Base-by-base conservation (phyloP, 257 asterid species). In the Gardenia jasminoides region DNA sequence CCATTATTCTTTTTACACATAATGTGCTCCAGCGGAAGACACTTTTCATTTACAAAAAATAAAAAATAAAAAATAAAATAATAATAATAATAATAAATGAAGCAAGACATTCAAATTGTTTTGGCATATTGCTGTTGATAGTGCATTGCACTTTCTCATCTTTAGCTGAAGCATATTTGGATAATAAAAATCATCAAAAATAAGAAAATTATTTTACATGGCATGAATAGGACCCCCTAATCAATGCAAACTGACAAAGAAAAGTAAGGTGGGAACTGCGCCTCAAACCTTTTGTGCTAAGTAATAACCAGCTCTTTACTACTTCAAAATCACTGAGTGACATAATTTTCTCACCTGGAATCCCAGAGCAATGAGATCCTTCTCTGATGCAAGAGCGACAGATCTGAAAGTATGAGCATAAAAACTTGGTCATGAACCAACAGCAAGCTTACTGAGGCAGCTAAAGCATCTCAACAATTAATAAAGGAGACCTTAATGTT, bases 351-450 rank as follows among this genome's bases (percentile, higher is more conserved):
- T 82, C 88, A 95, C 99, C 98, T 95, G 99, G 89, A 95, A 95
- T 75, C 99, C 99, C 82, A 95, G 94, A 73, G 97, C 84, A 67
- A 93, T 80, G 77, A 93, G 92, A 85, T 95, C 99, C 88, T 93
- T 95, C 88, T 95, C 99, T 76, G 93, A 83, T 79, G 94, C 91
- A 78, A 84, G 81, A 78, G 99, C 97, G 44, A 95, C 93, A 82
- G 96, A 91, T 91, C 99, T 95, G 87, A 85, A 83, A 82, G 76
- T n/a, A 80, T 65, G 80, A 86, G 31, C 69, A 56, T 24, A 44
- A 30, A 28, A n/a, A 66, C 43, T n/a, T 43, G 52, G 47, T 50
- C 3, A 44, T 64, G 30, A 50, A 33, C 58, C 73, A 46, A 54
- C 28, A 19, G 46, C 30, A 76, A 16, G 28, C 73, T 65, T 52